Percentiles rank a stretch among this genome's conserved stretches.
Evolutionary conservation across 2,329 filamentous ascomycete genomes (phyloP).

Genomic region (Clarireedia monteithiana): DNA sequence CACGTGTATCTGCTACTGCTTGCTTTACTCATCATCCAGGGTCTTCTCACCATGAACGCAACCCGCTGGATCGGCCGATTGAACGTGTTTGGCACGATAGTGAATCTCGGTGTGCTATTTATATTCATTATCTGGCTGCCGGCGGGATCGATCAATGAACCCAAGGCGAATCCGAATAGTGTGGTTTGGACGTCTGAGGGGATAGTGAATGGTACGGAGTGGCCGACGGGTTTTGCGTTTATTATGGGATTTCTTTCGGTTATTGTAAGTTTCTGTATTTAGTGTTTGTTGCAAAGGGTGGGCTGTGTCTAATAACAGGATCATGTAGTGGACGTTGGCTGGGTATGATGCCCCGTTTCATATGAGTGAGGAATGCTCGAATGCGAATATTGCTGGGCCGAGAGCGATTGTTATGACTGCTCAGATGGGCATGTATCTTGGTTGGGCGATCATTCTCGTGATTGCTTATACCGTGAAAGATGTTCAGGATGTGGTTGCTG

Average conservation of each 20-base stretch:
- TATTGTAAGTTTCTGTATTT: slow-evolving; percentile 29
- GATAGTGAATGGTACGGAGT: slow-evolving; percentile 51
- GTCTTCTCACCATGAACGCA: slow-evolving; percentile 29
- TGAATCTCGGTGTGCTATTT: slow-evolving; percentile 28
- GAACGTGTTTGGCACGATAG: slow-evolving; percentile 13
- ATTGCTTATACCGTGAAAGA: slow-evolving; percentile 65
- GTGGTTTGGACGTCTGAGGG: slow-evolving; percentile 9
- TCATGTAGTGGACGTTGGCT: slow-evolving; percentile 32
- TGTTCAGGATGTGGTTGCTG: slow-evolving; percentile 49
- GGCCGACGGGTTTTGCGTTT: slow-evolving; percentile 49
- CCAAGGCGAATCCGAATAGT: slow-evolving; percentile 7
- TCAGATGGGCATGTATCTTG: slow-evolving; percentile 48
- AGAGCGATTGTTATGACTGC: slow-evolving; percentile 59
- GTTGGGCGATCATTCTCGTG: slow-evolving; percentile 54
- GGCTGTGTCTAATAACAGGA: too few relatives aligned
- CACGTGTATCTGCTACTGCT: slow-evolving; percentile 31
- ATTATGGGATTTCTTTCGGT: slow-evolving; percentile 58
- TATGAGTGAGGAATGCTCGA: slow-evolving; percentile 57
- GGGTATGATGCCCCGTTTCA: slow-evolving; percentile 60
- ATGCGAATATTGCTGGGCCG: slow-evolving; percentile 56
- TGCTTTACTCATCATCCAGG: slow-evolving; percentile 27
- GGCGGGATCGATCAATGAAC: slow-evolving; percentile 10
- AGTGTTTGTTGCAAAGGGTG: too few relatives aligned
- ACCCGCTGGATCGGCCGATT: slow-evolving; percentile 24
- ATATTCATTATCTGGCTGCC: slow-evolving; percentile 29